Conservation (phyloP, 1,284 basidiomycete species). For the Puccinia coronata region DNA sequence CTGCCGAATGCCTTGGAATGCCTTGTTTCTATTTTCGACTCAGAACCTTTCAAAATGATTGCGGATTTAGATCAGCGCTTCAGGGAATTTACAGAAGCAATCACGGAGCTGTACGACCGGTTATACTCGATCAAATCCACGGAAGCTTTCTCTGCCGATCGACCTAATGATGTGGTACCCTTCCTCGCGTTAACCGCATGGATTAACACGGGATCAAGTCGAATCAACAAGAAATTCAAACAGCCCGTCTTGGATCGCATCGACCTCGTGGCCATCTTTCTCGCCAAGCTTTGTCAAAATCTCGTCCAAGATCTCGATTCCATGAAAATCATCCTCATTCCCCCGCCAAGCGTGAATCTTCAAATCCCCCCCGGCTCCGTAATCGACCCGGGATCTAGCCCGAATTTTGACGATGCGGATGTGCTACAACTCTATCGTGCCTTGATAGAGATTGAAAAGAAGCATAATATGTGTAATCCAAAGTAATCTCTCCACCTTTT, state of each 20-base stretch:
- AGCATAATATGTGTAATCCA: constrained; percentile 49
- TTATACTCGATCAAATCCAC: constrained; percentile 66
- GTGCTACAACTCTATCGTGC: constrained; percentile 39
- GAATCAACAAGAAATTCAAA: constrained; percentile 79
- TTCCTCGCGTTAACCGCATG: constrained; percentile 80
- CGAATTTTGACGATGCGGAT: constrained; percentile 36
- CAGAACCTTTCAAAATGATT: constrained; percentile 69
- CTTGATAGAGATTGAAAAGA: constrained; percentile 44
- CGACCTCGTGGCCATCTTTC: constrained; percentile 41
- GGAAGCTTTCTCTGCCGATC: constrained; percentile 65
- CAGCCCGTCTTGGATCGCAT: constrained; percentile 69
- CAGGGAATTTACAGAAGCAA: constrained; percentile 55
- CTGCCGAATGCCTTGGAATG: constrained; percentile 67
- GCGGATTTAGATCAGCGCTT: constrained; percentile 60
- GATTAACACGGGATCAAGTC: constrained; percentile 80
- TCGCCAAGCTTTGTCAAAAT: constrained; percentile 27
- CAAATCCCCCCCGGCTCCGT: background rate
- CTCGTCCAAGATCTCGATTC: constrained; percentile 43
- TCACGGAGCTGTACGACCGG: constrained; percentile 52
- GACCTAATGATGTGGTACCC: constrained; percentile 75
- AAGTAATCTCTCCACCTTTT: constrained; percentile 8
- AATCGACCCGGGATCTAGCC: background rate
- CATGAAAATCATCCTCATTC: constrained; percentile 36
- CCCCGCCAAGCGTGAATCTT: background rate
- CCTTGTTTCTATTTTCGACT: background rate